Conservation (phyloP, 495 filamentous ascomycete genomes). For the Tuber magnatum region DNA sequence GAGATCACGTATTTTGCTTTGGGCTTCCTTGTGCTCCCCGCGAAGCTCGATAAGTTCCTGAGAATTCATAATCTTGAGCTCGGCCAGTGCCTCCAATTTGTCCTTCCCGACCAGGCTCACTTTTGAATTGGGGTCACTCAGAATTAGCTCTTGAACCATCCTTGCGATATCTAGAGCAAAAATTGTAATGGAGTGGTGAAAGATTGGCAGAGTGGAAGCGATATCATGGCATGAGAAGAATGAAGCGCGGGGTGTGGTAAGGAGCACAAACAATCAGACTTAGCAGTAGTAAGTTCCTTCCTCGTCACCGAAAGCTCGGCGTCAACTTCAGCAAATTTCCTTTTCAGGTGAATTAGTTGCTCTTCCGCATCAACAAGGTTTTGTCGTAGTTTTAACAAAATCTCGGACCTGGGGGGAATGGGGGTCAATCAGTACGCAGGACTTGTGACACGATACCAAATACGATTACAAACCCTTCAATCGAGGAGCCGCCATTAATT, state of each 20-base stretch:
- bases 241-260: constrained; percentile 15
- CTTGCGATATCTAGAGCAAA: not conserved
- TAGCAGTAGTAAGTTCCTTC: constrained; percentile 40
- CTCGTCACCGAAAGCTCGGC: constrained; percentile 36
- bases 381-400: constrained; percentile 41
- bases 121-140: constrained; percentile 19
- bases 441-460: constrained; percentile 11
- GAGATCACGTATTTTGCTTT: constrained; percentile 39
- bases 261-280: constrained; percentile 41
- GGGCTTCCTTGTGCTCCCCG: constrained; percentile 43
- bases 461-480: constrained; percentile 39
- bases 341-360: constrained; percentile 35
- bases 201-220: not conserved
- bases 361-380: constrained; percentile 37
- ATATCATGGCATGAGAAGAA: not conserved
- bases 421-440: constrained; percentile 30
- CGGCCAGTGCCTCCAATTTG: constrained; percentile 47
- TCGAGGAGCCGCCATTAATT: constrained; percentile 34
- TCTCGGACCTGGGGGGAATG: constrained; percentile 37
- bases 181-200: not conserved
- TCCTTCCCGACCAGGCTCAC: constrained; percentile 47
- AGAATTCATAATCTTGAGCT: constrained; percentile 47
- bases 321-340: constrained; percentile 34
- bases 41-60: constrained; percentile 47
- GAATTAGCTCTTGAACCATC: not conserved